Evolutionary conservation across 768 basidiomycete genomes (phyloP), one percentile per base, ranked within the genome.

Genomic region (Macrolepiota albuminosa): DNA sequence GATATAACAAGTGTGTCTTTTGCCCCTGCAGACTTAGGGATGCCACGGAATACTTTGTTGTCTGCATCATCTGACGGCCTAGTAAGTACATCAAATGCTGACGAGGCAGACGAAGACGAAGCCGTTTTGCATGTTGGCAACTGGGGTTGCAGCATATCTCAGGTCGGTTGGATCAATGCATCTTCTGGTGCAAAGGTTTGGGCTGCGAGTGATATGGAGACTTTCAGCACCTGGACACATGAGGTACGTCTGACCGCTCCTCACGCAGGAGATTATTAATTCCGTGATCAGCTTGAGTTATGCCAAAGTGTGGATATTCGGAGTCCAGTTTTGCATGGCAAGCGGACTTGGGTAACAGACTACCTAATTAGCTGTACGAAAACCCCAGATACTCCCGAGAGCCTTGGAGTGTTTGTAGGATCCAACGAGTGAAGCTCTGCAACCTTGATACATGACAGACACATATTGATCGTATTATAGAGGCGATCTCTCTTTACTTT

Each of bases 171-270:
- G 88, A 80, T 83, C 54, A 68, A 75, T 21, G 62, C 68, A 21
- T 52, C 71, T 34, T 63, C 66, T 5, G 68, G 63, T 16, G 73
- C 74, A 34, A 74, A 70, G 50, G 76, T 94, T 8, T 97, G 94
- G 93, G 89, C 88, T 26, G 81, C 85, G 11, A 95, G 92, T 63
- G 95, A 97, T 73, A 97, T 97, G 95, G 94, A 98, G 72, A 93
- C 91, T 0, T 89, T 95, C 64, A 89, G 89, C 58, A 79, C 84
- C 14, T 98, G 94, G 95, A 83, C 86, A 31, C 72, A 72, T 50
- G 89, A 93, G 73, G 91, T 88, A 60, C 34, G 70, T 46, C 57
- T 52, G 53, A 21, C 29, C 21, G 43, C n/a, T 6, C 31, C 26
- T 49, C 40, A 31, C 33, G 40, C 10, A 21, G 6, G 26, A 43